These are phyloP conservation scores for Somion occarium DNA, from an alignment of 1,284 basidiomycete genomes.

Conservation along the genomic window DNA sequence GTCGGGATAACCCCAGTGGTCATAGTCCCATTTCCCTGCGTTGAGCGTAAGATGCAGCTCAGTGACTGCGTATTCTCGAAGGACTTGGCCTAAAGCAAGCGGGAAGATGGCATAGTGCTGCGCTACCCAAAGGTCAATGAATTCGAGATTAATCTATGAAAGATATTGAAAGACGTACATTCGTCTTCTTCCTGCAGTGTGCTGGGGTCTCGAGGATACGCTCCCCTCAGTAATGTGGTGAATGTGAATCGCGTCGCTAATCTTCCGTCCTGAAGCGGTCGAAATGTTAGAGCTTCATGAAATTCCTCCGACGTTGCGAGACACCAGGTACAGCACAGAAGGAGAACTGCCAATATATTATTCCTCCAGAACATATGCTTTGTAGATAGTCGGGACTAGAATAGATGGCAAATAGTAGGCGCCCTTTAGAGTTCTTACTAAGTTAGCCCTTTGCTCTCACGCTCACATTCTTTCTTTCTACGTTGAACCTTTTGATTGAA, in stretches of 20 bases:
- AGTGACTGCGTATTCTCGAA: constrained; percentile 78
- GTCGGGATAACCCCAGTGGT: constrained; percentile 78
- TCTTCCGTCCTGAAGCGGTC: constrained; percentile 80
- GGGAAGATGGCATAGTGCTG: constrained; percentile 87
- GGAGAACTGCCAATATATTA: too few relatives aligned
- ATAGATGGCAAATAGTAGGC: too few relatives aligned
- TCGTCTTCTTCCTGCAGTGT: constrained; percentile 46
- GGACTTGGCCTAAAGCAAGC: constrained; percentile 79
- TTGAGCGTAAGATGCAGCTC: constrained; percentile 88
- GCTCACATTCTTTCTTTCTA: too few relatives aligned
- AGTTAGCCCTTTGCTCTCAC: too few relatives aligned
- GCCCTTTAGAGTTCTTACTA: too few relatives aligned
- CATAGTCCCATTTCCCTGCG: constrained; percentile 88
- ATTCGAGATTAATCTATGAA: not conserved
- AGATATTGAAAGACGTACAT: constrained; percentile 32
- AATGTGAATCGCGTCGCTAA: constrained; percentile 85
- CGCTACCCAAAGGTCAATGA: constrained; percentile 31
- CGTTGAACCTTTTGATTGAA: too few relatives aligned
- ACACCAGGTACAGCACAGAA: not conserved
- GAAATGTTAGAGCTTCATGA: constrained; percentile 68
- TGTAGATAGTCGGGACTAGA: too few relatives aligned
- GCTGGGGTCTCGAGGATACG: constrained; percentile 48
- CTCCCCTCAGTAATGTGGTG: constrained; percentile 55
- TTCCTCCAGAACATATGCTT: too few relatives aligned
- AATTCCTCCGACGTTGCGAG: constrained; percentile 40